Percentiles rank a stretch among this genome's conserved stretches.
phyloP scores from a whole-genome alignment of 139 green algal genomes.

The Closterium sp. region DNA sequence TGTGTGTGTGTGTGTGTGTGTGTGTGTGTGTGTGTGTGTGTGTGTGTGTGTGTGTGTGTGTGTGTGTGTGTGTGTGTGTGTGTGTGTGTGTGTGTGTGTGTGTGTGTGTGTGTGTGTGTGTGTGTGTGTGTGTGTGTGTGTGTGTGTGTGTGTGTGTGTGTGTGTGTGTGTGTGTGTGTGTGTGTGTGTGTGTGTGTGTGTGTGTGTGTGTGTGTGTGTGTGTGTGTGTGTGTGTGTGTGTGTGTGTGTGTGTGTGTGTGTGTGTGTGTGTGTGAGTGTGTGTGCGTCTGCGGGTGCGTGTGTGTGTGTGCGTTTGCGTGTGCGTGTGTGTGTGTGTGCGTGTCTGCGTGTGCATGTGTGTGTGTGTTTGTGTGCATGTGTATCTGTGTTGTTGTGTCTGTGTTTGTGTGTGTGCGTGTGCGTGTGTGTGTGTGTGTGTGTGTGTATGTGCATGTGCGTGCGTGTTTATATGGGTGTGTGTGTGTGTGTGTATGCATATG shows the following conservation, averaged over 20 bases:
- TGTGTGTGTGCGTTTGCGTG: background rate
- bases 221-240: background rate
- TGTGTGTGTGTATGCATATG: background rate
- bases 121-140: background rate
- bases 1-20: too few species aligned
- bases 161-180: background rate
- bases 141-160: background rate
- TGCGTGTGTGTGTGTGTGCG: background rate
- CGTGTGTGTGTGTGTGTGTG: background rate
- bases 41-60: background rate
- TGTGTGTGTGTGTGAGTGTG: background rate
- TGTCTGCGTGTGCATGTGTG: background rate
- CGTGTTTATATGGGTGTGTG: background rate
- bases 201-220: background rate
- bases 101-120: background rate
- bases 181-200: background rate
- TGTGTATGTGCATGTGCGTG: background rate
- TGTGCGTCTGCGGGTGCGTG: background rate
- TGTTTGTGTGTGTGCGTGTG: background rate
- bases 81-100: background rate
- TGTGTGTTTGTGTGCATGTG: background rate
- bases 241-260: background rate
- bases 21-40: too few species aligned
- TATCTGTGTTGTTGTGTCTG: background rate
- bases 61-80: background rate